Base-by-base conservation (phyloP, 1,139 yeast species). In the Candida sojae region DNA sequence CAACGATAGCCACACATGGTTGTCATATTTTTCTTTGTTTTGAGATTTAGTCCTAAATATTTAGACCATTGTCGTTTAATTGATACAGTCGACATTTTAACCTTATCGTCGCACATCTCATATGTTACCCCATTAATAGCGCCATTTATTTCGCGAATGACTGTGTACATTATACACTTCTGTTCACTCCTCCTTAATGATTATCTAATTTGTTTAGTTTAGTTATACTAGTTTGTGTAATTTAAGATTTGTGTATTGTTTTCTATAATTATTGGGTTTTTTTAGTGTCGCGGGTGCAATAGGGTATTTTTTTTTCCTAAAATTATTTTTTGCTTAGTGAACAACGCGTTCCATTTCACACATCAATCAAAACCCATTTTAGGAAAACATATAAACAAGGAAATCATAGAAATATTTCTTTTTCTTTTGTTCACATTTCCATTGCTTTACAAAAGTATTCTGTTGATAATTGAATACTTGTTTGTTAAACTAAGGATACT, bases 301-400 rank as follows among this genome's bases (percentile, higher is more conserved):
- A 17, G 21, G 2, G 21, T 17, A 17, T 17, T 17, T 17, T 17
- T 17, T 17, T 17, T 17, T 36, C n/a, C 2, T 6, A 6, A 5
- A 26, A 26, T n/a, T 36, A 25, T 25, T 4, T 23, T 32, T n/a
- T 33, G n/a, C 21, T 33, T 33, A n/a, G 10, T 33, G 12, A 36
- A 36, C n/a, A 11, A 36, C 39, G 39, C 39, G 39, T 36, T 25
- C 28, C 31, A 36, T 36, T 36, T 35, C 38, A 35, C 23, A 28
- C 38, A 35, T 21, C 29, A 23, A 26, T 26, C 29, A 26, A 17
- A 17, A 23, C 23, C 38, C 38, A 9, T 23, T 21, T 36, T 36
- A 36, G 39, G 39, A 36, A 36, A 36, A 36, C 39, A 36, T 23
- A 36, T 36, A 36, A 36, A 36, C 39, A 36, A 23, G 17, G 25